Percentiles rank a stretch among this genome's conserved stretches.
Evolutionary conservation across 2,329 filamentous ascomycete species (phyloP).

Genomic region (Ambrosiella beaveri): DNA sequence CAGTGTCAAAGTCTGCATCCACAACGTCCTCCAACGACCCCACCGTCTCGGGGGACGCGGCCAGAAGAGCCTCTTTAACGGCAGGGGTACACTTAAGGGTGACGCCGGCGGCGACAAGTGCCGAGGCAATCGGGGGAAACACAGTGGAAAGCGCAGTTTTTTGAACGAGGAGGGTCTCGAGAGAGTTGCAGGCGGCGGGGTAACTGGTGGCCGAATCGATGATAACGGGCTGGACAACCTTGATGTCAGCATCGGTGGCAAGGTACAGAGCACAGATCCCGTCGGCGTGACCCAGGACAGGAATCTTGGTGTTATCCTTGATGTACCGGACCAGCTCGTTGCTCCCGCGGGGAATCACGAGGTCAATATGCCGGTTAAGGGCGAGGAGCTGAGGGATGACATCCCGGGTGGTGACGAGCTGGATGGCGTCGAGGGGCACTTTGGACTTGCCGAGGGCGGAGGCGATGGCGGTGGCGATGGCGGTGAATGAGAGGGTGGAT

Average conservation of each 20-base stretch:
- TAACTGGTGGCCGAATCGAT: slow-evolving; percentile 90
- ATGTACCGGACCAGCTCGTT: slow-evolving; percentile 84
- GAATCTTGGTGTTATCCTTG: slow-evolving; percentile 81
- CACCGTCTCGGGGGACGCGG: slow-evolving; percentile 22
- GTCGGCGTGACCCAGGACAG: slow-evolving; percentile 89
- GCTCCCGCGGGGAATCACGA: slow-evolving; percentile 82
- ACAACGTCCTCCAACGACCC: slow-evolving; percentile 43
- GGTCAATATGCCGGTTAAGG: slow-evolving; percentile 75
- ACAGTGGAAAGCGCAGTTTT: slow-evolving; percentile 47
- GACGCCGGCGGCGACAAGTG: slow-evolving; percentile 61
- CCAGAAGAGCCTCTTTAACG: slow-evolving; percentile 46
- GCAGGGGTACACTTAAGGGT: slow-evolving; percentile 60
- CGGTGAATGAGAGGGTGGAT: slow-evolving; percentile 83
- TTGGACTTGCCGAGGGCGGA: slow-evolving; percentile 51
- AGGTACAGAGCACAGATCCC: slow-evolving; percentile 81
- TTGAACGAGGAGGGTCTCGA: slow-evolving; percentile 85
- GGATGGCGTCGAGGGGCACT: slow-evolving; percentile 74
- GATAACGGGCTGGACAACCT: slow-evolving; percentile 57
- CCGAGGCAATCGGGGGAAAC: slow-evolving; percentile 55
- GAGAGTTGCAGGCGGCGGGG: slow-evolving; percentile 82
- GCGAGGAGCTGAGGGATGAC: slow-evolving; percentile 75
- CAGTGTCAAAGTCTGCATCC: slow-evolving; percentile 64
- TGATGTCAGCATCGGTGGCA: slow-evolving; percentile 55
- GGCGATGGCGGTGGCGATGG: slow-evolving; percentile 75
- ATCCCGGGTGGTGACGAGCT: slow-evolving; percentile 86